Percentiles rank a stretch among this genome's conserved stretches.
Conservation (phyloP, 495 filamentous ascomycete genomes). For the Symbiotaphrina buchneri region DNA sequence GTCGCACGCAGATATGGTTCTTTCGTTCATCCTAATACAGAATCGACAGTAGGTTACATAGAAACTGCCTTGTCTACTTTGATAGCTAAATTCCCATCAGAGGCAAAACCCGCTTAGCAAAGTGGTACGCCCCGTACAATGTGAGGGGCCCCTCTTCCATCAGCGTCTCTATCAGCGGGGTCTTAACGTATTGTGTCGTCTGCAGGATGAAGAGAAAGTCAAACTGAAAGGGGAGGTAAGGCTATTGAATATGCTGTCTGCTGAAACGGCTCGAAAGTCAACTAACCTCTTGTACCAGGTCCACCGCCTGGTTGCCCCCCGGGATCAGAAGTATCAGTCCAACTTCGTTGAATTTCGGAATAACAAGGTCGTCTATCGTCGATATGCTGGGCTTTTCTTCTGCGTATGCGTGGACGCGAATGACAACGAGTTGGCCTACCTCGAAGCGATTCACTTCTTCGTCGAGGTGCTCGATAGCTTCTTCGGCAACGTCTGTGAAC, state of each 20-base stretch:
- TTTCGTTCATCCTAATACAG: constrained; percentile 92
- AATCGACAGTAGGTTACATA: constrained; percentile 58
- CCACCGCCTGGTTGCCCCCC: constrained; percentile 88
- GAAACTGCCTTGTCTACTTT: constrained; percentile 2
- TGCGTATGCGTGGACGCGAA: constrained; percentile 98
- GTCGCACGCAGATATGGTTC: too few species aligned
- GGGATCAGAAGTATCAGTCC: constrained; percentile 97
- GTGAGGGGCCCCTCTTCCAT: constrained; percentile 16
- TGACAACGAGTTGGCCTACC: constrained; percentile 91
- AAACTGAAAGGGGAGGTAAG: constrained; percentile 69
- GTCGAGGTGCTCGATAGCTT: constrained; percentile 96
- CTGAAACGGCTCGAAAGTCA: background rate
- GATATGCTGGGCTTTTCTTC: constrained; percentile 95
- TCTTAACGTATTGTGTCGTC: background rate
- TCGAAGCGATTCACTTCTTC: constrained; percentile 98
- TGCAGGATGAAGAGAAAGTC: constrained; percentile 78
- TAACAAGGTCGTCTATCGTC: constrained; percentile 85
- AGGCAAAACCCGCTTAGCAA: constrained; percentile 94
- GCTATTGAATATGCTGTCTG: background rate
- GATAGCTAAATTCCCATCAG: constrained; percentile 19
- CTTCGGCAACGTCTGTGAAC: constrained; percentile 96
- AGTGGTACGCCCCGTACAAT: constrained; percentile 96
- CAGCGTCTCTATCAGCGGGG: background rate
- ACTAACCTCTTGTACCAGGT: constrained; percentile 24
- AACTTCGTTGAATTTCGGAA: constrained; percentile 95